These are phyloP conservation scores for Musa acuminata DNA, from an alignment of 176 grass and related monocot genomes.

Conservation along the genomic window DNA sequence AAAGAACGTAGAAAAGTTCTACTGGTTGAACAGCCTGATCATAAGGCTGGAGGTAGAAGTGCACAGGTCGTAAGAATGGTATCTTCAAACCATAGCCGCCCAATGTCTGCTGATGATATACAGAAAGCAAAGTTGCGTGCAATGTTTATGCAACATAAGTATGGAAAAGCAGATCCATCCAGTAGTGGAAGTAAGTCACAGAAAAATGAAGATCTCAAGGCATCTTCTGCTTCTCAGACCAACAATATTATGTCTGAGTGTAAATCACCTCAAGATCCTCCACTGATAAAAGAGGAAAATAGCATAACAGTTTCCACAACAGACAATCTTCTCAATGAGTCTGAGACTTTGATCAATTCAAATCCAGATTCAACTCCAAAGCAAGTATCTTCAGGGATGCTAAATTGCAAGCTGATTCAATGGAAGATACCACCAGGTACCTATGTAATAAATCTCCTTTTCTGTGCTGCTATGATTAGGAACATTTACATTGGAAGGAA, in stretches of 20 bases:
- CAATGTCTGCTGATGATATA: slow-evolving; percentile 94
- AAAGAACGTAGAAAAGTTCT: slow-evolving; percentile 80
- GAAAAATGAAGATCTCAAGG: slow-evolving; percentile 22
- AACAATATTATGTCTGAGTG: slow-evolving; percentile 10
- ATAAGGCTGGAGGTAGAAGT: slow-evolving; percentile 47
- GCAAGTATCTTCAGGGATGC: slow-evolving; percentile 42
- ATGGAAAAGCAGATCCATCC: slow-evolving; percentile 53
- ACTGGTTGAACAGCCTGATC: slow-evolving; percentile 75
- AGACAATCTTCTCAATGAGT: slow-evolving; percentile 23
- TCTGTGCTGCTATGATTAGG: slow-evolving; percentile 27
- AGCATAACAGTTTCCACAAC: slow-evolving; percentile 22
- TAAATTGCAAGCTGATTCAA: slow-evolving; percentile 52
- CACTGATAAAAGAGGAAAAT: slow-evolving; percentile 20
- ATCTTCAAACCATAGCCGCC: slow-evolving; percentile 55
- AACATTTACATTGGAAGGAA: not conserved
- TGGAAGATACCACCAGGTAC: slow-evolving; percentile 94
- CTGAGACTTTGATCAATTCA: slow-evolving; percentile 22
- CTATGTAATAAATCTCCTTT: too few species aligned
- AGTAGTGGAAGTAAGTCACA: slow-evolving; percentile 38
- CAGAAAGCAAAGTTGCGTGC: slow-evolving; percentile 97
- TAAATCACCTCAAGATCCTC: slow-evolving; percentile 15
- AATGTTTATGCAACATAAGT: slow-evolving; percentile 90
- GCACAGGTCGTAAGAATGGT: slow-evolving; percentile 36
- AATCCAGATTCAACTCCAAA: slow-evolving; percentile 26
- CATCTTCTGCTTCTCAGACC: slow-evolving; percentile 17